Conservation (phyloP, 75 land plant species). For the Chamaecyparis obtusa region DNA sequence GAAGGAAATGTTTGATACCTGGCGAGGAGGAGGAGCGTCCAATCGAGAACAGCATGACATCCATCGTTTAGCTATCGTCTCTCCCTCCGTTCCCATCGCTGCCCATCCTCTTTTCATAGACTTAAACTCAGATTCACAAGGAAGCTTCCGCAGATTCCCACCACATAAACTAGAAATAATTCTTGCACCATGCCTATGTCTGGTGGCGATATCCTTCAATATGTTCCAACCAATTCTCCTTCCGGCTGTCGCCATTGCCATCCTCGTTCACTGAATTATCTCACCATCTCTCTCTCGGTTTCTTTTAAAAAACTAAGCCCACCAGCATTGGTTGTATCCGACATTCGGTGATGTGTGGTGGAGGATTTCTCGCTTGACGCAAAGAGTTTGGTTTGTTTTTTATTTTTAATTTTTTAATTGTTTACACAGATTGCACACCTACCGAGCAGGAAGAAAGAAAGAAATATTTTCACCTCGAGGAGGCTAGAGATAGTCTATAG, state of each 20-base stretch:
- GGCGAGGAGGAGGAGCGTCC: conserved; percentile 2
- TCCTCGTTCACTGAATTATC: neutral
- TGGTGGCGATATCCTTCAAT: neutral
- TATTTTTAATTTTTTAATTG: too few species aligned
- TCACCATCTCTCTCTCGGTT: neutral
- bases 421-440: too few species aligned
- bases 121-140: neutral
- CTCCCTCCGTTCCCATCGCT: neutral
- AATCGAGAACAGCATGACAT: conserved; percentile 4
- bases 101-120: neutral
- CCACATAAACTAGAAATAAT: neutral
- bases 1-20: neutral
- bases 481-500: too few species aligned
- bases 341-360: neutral
- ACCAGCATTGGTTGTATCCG: neutral
- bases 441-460: too few species aligned
- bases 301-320: neutral
- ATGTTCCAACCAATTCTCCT: neutral
- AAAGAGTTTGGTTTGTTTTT: too few species aligned
- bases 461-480: too few species aligned
- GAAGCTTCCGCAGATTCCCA: neutral
- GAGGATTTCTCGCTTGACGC: neutral
- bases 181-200: neutral
- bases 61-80: neutral
- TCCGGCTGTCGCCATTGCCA: neutral